phyloP scores from a whole-genome alignment of 306 rosid species.

The Trifolium fragiferum region DNA sequence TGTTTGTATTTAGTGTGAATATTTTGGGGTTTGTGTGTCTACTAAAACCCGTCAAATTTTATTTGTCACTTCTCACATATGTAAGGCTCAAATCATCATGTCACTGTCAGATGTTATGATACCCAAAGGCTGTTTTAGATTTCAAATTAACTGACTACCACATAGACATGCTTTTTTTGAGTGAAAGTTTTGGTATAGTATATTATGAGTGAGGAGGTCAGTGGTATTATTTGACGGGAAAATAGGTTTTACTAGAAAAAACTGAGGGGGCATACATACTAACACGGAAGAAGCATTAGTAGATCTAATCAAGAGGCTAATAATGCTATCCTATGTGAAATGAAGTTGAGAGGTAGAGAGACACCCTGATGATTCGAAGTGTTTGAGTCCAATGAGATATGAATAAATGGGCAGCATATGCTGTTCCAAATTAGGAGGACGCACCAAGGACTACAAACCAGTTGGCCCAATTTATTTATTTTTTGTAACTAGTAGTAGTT shows the following conservation, averaged over 20 bases:
- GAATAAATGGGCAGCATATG: conserved; percentile 1
- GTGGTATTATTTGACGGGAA: neutral
- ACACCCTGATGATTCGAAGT: neutral
- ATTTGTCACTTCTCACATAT: conserved; percentile 11
- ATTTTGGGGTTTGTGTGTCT: conserved; percentile 28
- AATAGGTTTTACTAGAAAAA: conserved; percentile 8
- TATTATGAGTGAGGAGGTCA: conserved; percentile 12
- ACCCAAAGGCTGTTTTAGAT: conserved; percentile 23
- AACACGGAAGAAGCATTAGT: neutral
- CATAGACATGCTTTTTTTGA: neutral
- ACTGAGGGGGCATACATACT: neutral
- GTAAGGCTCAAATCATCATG: conserved; percentile 13
- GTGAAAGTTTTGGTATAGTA: neutral
- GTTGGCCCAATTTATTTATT: conserved; percentile 10
- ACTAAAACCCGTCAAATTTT: conserved; percentile 1
- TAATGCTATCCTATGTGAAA: neutral
- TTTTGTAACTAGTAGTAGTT: neutral
- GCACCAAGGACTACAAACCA: neutral
- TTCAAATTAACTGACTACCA: conserved; percentile 11
- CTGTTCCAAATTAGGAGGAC: conserved; percentile 7
- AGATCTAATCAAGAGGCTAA: conserved; percentile 18
- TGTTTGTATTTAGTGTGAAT: conserved; percentile 34
- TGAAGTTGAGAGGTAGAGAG: conserved; percentile 8
- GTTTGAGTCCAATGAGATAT: neutral
- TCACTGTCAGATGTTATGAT: conserved; percentile 13